A percentile compares a stretch with the other conserved stretches of the same genome.
phyloP scores from a whole-genome alignment of 495 filamentous ascomycete genomes.

The Hyaloscypha hepaticicola region DNA sequence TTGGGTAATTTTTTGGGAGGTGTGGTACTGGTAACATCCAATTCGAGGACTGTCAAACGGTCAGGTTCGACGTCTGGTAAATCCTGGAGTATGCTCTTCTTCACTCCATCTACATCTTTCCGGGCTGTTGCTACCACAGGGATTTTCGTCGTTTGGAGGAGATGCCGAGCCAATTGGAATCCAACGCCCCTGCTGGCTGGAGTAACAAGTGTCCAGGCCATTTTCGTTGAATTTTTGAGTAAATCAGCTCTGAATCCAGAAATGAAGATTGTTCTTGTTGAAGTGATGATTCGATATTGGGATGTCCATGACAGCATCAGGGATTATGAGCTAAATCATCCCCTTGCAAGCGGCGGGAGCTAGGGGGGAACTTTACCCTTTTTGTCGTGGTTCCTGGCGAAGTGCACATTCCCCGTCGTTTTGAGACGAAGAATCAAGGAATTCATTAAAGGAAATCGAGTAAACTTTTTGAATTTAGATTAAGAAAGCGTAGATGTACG shows the following conservation, averaged over 20 bases:
- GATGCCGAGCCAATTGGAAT: conserved; percentile 63
- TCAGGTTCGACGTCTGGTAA: conserved; percentile 39
- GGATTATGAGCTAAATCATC: conserved; percentile 6
- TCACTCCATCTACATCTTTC: conserved; percentile 50
- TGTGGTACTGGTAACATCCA: conserved; percentile 57
- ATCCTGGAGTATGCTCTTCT: conserved; percentile 51
- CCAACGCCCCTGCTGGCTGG: conserved; percentile 77
- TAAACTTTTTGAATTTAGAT: no score
- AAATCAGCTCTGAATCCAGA: not conserved
- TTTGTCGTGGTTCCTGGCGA: conserved; percentile 6
- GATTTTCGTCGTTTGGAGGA: conserved; percentile 61
- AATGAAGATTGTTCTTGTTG: not conserved
- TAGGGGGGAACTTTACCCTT: conserved; percentile 9
- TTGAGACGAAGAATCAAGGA: not conserved
- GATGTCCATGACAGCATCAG: conserved; percentile 28
- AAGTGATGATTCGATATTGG: not conserved
- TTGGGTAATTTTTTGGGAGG: not conserved
- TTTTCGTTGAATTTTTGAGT: not conserved
- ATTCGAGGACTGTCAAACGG: conserved; percentile 50
- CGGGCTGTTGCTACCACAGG: conserved; percentile 75
- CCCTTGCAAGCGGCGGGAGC: conserved; percentile 9
- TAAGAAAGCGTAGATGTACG: no score
- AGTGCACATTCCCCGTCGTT: not conserved
- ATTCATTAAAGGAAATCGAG: not conserved
- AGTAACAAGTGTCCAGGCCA: conserved; percentile 45